Percentiles rank a stretch among this genome's conserved stretches.
phyloP scores from a whole-genome alignment of 768 basidiomycete genomes.

The Mycena albidolilacea region DNA sequence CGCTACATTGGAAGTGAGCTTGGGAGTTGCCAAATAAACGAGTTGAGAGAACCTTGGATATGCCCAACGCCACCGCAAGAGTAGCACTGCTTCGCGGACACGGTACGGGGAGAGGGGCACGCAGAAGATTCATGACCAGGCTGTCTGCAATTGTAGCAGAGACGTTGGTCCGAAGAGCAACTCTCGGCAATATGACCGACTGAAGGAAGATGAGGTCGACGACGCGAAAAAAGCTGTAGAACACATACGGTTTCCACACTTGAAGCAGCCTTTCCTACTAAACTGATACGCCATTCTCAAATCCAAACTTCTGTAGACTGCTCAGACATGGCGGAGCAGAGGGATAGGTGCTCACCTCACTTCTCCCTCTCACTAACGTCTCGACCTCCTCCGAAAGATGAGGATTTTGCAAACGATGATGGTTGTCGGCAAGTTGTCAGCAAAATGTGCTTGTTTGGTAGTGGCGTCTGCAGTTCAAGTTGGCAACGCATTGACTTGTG shows the following conservation, averaged over 20 bases:
- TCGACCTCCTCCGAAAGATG: constrained; percentile 76
- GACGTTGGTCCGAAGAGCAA: constrained; percentile 88
- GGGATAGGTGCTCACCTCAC: constrained; percentile 63
- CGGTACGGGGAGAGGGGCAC: constrained; percentile 87
- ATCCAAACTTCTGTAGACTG: constrained; percentile 55
- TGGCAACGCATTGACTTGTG: neutral
- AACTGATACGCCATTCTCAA: constrained; percentile 85
- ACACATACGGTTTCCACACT: constrained; percentile 91
- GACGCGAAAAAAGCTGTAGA: constrained; percentile 30
- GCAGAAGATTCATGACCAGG: constrained; percentile 94
- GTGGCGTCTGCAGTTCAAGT: neutral
- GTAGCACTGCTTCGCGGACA: constrained; percentile 92
- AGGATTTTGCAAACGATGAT: constrained; percentile 58
- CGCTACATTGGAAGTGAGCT: constrained; percentile 55
- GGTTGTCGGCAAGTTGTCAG: constrained; percentile 35
- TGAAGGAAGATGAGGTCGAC: constrained; percentile 49
- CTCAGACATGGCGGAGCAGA: constrained; percentile 11
- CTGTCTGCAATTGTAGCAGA: constrained; percentile 96
- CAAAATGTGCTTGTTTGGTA: constrained; percentile 13
- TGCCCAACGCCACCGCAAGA: constrained; percentile 92
- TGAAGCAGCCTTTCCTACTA: constrained; percentile 92
- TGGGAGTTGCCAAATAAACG: neutral
- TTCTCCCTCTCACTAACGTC: constrained; percentile 81
- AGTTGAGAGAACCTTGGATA: constrained; percentile 58
- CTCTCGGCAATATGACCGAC: constrained; percentile 96